A percentile compares a stretch with the other conserved stretches of the same genome.
These are phyloP conservation scores for Herpetomonas samuelpessoai DNA, from an alignment of 208 protist genomes.

Conservation along the genomic window DNA sequence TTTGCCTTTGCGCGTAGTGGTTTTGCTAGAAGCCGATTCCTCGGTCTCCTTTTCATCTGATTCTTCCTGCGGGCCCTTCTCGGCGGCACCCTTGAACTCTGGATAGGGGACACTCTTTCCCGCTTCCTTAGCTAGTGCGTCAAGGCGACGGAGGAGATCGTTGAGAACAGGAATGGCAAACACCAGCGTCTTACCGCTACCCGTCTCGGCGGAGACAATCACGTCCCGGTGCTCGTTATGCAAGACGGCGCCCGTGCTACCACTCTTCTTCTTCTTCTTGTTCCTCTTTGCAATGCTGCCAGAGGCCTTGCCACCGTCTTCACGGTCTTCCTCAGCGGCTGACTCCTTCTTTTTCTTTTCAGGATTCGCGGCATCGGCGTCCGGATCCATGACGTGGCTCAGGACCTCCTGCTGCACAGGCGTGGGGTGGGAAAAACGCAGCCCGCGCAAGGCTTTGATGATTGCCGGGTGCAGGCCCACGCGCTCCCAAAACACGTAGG, in stretches of 20 bases:
- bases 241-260: background rate
- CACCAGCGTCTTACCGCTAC: constrained; percentile 97
- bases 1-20: background rate
- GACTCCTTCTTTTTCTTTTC: constrained; percentile 17
- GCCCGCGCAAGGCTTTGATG: constrained; percentile 53
- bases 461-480: constrained; percentile 67
- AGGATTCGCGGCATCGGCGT: constrained; percentile 12
- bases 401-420: constrained; percentile 87
- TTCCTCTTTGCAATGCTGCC: constrained; percentile 5
- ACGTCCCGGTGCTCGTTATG: constrained; percentile 51
- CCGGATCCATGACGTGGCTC: constrained; percentile 35
- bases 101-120: background rate
- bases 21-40: background rate
- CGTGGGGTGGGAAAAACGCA: constrained; percentile 83
- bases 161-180: constrained; percentile 97
- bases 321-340: background rate
- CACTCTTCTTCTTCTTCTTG: constrained; percentile 7
- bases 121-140: background rate
- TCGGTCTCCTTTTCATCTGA: constrained; percentile 15
- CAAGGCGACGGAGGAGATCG: constrained; percentile 30
- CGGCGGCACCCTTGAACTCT: background rate
- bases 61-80: background rate
- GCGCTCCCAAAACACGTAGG: constrained; percentile 83
- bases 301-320: background rate
- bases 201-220: constrained; percentile 93